Evolutionary conservation across 768 basidiomycete genomes (phyloP), one percentile per base, ranked within the genome.

Genomic region (Kwoniella shandongensis): DNA sequence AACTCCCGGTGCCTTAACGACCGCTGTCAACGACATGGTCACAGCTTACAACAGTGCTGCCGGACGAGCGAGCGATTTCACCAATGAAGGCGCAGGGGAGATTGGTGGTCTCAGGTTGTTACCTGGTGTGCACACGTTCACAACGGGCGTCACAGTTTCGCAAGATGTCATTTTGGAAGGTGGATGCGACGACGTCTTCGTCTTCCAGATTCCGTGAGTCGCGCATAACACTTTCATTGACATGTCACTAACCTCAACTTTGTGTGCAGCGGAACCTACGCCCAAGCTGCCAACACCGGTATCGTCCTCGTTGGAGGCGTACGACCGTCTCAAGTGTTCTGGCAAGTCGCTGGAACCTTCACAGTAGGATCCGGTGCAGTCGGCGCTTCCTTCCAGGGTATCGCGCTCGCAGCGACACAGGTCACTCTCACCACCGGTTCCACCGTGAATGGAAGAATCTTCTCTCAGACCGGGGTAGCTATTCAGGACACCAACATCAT

Each of bases 161-260:
- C 17, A 29, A 20, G 40, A 44, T 44, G 18, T 64, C 26, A 32
- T 60, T 17, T 44, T 64, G n/a, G 3, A 10, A 2, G 62, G 62
- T 4, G 27, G 12, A 5, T 60, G 58, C 44, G 38, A 25, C 32
- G 54, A 52, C 46, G 54, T 64, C 49, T 64, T 59, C 39, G 29
- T 64, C 13, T 64, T 64, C 44, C 53, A 59, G 35, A 60, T 60
- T 20, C 20, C 62, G 62, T 64, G 25, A 64, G 62, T 59, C 18
- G 30, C 23, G 20, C 17, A 25, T 10, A 30, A 32, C 32, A 18
- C 13, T 23, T 44, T 26, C 30, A n/a, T 44, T 30, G 38, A 10
- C 15, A 22, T 11, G 35, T 11, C n/a, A 20, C 47, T 55, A 18
- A 40, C 29, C 18, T 29, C n/a, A n/a, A n/a, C 6, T 32, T 32